These are phyloP conservation scores for Curvularia lunata DNA, from an alignment of 2,329 filamentous ascomycete genomes.

Conservation along the genomic window DNA sequence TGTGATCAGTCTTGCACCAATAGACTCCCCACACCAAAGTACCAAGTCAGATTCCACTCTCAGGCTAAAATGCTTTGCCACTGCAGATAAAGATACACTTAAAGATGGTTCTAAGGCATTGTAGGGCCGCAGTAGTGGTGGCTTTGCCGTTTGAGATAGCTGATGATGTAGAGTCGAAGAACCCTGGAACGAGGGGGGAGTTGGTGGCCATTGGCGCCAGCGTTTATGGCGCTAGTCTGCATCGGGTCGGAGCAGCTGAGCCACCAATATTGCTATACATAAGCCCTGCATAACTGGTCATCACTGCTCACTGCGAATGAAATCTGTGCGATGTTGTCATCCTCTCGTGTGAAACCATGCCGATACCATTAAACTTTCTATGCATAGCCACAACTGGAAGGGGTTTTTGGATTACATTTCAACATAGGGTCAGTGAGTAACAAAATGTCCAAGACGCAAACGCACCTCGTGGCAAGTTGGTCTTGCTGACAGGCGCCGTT, in stretches of 20 bases:
- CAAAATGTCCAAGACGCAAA: neutral
- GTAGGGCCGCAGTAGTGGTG: constrained; percentile 2
- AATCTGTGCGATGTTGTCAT: constrained; percentile 32
- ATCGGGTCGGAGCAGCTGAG: constrained; percentile 32
- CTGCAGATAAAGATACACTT: neutral
- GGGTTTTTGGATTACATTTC: constrained; percentile 3
- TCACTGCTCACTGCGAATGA: constrained; percentile 28
- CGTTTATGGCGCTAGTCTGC: constrained; percentile 16
- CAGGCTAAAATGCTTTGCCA: constrained; percentile 21
- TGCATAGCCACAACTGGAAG: constrained; percentile 16
- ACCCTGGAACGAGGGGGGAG: constrained; percentile 1
- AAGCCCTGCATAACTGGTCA: constrained; percentile 46
- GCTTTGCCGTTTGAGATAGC: constrained; percentile 17
- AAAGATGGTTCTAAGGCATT: constrained; percentile 2
- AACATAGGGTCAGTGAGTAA: constrained; percentile 12
- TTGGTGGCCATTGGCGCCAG: constrained; percentile 10
- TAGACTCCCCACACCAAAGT: constrained; percentile 2
- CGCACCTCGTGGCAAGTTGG: constrained; percentile 5
- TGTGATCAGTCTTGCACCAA: constrained; percentile 3
- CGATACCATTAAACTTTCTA: constrained; percentile 19
- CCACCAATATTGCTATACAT: constrained; percentile 49
- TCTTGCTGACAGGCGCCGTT: constrained; percentile 16
- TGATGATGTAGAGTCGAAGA: constrained; percentile 20
- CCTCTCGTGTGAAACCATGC: constrained; percentile 24
- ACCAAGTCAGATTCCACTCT: constrained; percentile 16